Percentiles rank a stretch among this genome's conserved stretches.
Conservation (phyloP, 768 basidiomycete genomes). For the Pisolithus sp. region DNA sequence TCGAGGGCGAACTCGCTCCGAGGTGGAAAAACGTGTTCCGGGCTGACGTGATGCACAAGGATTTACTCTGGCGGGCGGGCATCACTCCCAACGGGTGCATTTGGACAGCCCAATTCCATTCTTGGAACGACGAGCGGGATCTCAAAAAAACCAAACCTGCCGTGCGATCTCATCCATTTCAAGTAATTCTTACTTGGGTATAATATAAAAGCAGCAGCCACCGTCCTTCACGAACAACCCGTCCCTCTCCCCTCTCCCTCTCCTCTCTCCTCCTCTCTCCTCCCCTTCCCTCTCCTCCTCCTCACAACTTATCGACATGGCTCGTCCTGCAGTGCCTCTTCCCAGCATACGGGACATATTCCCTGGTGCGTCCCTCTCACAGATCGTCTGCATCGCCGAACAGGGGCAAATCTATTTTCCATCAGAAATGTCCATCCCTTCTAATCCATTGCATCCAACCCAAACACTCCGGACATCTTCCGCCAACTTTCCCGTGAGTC, state of each 20-base stretch:
- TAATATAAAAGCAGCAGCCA: neutral
- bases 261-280: neutral
- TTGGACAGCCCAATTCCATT: conserved; percentile 1
- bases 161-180: conserved; percentile 2
- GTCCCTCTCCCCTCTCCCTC: neutral
- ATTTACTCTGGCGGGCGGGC: conserved; percentile 1
- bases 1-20: neutral
- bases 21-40: neutral
- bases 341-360: conserved; percentile 54
- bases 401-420: neutral
- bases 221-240: neutral
- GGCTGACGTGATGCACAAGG: neutral
- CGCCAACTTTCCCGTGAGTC: conserved; percentile 3
- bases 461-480: neutral
- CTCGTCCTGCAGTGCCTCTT: conserved; percentile 28
- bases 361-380: conserved; percentile 34
- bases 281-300: neutral
- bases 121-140: neutral
- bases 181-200: neutral
- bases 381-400: neutral
- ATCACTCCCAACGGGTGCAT: conserved; percentile 1
- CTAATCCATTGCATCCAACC: neutral
- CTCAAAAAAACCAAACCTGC: neutral
- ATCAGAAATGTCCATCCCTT: conserved; percentile 19
- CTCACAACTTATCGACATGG: conserved; percentile 8